Percentiles rank a stretch among this genome's conserved stretches.
phyloP scores from a whole-genome alignment of 257 asterid genomes.

The Solanum dulcamara region DNA sequence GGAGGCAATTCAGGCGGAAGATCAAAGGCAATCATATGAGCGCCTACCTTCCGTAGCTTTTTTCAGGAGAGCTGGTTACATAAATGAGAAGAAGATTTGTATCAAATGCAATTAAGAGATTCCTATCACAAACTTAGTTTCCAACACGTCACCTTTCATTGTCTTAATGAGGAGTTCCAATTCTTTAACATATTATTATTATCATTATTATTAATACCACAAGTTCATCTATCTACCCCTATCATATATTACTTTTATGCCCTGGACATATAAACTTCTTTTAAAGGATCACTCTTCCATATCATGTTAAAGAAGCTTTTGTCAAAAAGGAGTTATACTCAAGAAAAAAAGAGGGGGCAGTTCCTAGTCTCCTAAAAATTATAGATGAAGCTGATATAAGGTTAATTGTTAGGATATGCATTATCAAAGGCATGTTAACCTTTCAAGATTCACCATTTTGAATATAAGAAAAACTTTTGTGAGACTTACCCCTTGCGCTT shows the following conservation, averaged over 20 bases:
- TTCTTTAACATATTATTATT: background rate
- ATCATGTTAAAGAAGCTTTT: background rate
- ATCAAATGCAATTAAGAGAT: background rate
- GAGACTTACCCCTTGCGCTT: slow-evolving; percentile 75
- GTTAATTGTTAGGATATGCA: background rate
- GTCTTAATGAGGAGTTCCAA: background rate
- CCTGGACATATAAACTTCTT: background rate
- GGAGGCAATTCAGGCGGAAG: background rate
- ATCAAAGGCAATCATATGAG: background rate
- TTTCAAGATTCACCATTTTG: background rate
- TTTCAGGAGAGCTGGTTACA: background rate
- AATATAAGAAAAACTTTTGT: background rate
- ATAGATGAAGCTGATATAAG: background rate
- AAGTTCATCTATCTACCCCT: background rate
- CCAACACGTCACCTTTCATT: background rate
- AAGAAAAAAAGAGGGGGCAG: background rate
- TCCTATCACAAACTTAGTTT: background rate
- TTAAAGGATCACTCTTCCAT: background rate
- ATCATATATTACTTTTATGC: background rate
- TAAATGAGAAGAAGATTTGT: background rate
- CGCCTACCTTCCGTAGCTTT: background rate
- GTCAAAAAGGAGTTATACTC: background rate
- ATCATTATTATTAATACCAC: background rate
- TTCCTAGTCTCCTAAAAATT: background rate
- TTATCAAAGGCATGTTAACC: background rate